These are phyloP conservation scores for Trametes villosa DNA, from an alignment of 768 basidiomycete genomes.

Conservation along the genomic window DNA sequence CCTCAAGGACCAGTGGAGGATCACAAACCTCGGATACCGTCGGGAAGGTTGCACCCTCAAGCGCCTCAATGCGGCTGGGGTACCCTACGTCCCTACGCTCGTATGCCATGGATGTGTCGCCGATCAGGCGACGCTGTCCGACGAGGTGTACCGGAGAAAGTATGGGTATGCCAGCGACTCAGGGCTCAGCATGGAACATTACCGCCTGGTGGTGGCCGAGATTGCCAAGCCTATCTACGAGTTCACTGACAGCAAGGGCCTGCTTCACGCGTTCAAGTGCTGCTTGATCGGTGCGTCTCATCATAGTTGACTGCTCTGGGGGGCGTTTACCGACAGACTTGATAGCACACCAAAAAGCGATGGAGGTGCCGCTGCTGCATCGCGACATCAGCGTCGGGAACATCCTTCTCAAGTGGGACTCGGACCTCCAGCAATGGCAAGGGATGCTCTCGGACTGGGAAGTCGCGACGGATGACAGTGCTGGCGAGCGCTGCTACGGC, in stretches of 20 bases:
- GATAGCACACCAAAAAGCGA: slow-evolving; percentile 4
- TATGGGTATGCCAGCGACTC: neutral
- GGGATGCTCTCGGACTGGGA: slow-evolving; percentile 21
- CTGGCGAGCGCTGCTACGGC: neutral
- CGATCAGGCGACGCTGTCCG: neutral
- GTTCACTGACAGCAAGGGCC: neutral
- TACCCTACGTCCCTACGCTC: neutral
- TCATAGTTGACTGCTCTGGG: too few relatives aligned
- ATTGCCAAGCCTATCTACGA: slow-evolving; percentile 8
- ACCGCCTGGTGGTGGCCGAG: slow-evolving; percentile 19
- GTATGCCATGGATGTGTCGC: neutral
- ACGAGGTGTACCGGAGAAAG: neutral
- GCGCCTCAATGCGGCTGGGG: neutral
- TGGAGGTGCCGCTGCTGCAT: slow-evolving; percentile 1
- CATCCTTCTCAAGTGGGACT: neutral
- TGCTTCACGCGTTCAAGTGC: neutral
- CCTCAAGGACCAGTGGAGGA: slow-evolving; percentile 15
- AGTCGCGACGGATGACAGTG: neutral
- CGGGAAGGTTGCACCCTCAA: neutral
- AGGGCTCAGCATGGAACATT: slow-evolving; percentile 16
- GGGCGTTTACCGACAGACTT: neutral
- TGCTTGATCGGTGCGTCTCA: neutral
- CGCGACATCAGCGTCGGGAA: slow-evolving; percentile 19
- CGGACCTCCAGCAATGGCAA: neutral
- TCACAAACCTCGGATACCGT: neutral